phyloP scores from a whole-genome alignment of 306 rosid species.

The Hippophae tibetana region DNA sequence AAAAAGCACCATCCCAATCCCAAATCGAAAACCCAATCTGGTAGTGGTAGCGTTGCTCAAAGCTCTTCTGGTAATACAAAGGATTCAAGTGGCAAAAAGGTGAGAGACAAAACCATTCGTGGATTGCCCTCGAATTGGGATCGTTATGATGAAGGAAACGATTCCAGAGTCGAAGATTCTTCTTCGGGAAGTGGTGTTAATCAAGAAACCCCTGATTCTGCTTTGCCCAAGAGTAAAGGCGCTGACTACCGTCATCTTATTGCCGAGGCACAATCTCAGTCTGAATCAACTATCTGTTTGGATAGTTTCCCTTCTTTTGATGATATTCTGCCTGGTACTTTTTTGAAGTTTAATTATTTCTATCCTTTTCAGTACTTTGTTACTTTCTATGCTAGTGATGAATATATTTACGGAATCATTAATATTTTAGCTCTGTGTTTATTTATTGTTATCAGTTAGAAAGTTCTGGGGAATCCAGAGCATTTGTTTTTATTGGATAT shows the following conservation, averaged over 20 bases:
- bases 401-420: background rate
- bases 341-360: background rate
- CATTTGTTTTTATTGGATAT: too few species aligned
- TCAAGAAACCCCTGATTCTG: constrained; percentile 29
- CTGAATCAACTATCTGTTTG: constrained; percentile 22
- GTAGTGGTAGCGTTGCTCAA: constrained; percentile 15
- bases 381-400: background rate
- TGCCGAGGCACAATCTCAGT: constrained; percentile 56
- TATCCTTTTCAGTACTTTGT: background rate
- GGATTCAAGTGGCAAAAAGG: constrained; percentile 31
- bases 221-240: constrained; percentile 64
- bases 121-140: constrained; percentile 70
- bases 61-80: constrained; percentile 18
- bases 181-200: constrained; percentile 14
- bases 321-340: constrained; percentile 49
- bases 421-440: background rate
- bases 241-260: constrained; percentile 59
- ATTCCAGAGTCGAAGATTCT: constrained; percentile 17
- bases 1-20: constrained; percentile 38
- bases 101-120: constrained; percentile 25
- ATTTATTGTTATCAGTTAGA: background rate
- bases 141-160: constrained; percentile 50
- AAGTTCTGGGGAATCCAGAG: background rate
- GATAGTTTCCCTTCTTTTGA: constrained; percentile 38
- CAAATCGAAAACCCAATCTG: constrained; percentile 35